Evolutionary conservation across 441 rosid genomes (phyloP), one percentile per base, ranked within the genome.

Genomic region (Rhodomyrtus psidioides): DNA sequence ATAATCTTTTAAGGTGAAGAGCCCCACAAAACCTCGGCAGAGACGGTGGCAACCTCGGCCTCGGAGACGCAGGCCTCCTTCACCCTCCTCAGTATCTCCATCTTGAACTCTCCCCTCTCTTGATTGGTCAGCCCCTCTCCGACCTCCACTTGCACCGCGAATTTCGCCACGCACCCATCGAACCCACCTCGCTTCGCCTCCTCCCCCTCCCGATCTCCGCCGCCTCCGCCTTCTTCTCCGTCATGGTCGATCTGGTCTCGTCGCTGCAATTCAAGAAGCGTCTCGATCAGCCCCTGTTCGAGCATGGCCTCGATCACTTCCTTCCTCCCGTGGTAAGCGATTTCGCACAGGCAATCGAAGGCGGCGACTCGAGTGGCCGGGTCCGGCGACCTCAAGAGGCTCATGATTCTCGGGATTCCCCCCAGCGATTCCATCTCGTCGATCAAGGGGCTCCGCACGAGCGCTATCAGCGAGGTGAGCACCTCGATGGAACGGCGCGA

Each of bases 21-120:
- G 75, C 94, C 94, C 95, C 95, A 93, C 5, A 94, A 81, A 13
- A 94, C 93, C 84, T 91, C 94, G 82, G 92, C 93, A 83, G 88
- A 75, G 79, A 91, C 86, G 46, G 88, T 28, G 19, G 92, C 92
- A 51, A 74, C 58, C 85, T 91, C 94, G 75, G 93, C 93, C 62
- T 93, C 94, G 54, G 92, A 93, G 82, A 85, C 88, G 51, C 88
- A 88, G 24, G 90, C 89, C 74, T 89, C 92, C 83, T 86, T 91
- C 6, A 94, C 90, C 83, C 91, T 90, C 81, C 81, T 86, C 55
- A 92, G 76, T n/a, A 94, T 91, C 86, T 91, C 93, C 86, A 58
- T 10, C 88, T 93, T 94, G 6, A 92, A 79, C 79, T 90, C 92
- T 13, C 6, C 81, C 81, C 84, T 93, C 91, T 93, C 95, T 12